Base-by-base conservation (phyloP, 2,329 filamentous ascomycete species). In the Penicillium olsonii region DNA sequence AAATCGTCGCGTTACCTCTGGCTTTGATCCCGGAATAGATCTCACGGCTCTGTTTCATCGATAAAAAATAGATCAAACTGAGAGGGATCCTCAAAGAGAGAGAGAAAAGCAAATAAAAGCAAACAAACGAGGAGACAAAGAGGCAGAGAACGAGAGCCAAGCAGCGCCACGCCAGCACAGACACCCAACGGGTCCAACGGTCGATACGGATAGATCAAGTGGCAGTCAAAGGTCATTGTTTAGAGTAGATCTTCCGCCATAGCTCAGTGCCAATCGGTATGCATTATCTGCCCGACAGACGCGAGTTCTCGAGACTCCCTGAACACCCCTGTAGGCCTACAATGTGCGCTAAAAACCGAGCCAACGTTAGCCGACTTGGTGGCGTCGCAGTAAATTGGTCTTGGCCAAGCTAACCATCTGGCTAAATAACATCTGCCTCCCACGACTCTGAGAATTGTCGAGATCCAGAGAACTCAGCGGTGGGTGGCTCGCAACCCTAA, bases 121-220 rank as follows among this genome's bases (percentile, higher is more conserved):
- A 15, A 19, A 37, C n/a, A 10, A 2, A 37, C 33, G 35, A n/a
- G 14, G 27, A 11, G 14, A 31, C 5, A 31, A 14, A 31, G 14
- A 31, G n/a, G n/a, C n/a, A n/a, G 12, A 14, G 27, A 31, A 31
- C 10, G 10, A 24, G 27, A 31, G 12, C 5, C 27, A 14, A 14
- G 15, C n/a, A 35, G 33, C 52, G 49, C 52, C 52, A 53, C 49
- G 31, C 39, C 42, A 18, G 37, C 38, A 52, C 40, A 27, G 27
- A 42, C 42, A 31, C 10, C 9, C 24, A 26, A 22, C n/a, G 26
- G 37, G 35, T 24, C 22, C 22, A 24, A 24, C 29, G n/a, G 12
- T 27, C 4, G 14, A 17, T 10, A 29, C 5, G 10, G 38, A 27
- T 15, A 24, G 2, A 35, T 35, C 2, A n/a, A n/a, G 2, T 17